These are phyloP conservation scores for Coleophoma eucalyptorum DNA, from an alignment of 2,329 filamentous ascomycete genomes.

Conservation along the genomic window DNA sequence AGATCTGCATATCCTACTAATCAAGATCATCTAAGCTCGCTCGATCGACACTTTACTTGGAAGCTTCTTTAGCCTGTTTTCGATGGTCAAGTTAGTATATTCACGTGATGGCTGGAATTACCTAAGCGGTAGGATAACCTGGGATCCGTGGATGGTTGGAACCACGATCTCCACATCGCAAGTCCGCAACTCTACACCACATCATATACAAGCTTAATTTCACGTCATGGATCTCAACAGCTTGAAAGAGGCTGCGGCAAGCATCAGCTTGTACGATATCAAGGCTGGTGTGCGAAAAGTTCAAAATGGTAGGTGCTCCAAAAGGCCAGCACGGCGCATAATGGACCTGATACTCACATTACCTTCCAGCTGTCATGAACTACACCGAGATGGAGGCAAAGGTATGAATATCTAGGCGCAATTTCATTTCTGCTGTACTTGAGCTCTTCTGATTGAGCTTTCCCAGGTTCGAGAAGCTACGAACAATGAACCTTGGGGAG, in stretches of 20 bases:
- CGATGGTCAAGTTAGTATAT: too few relatives aligned
- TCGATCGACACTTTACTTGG: too few relatives aligned
- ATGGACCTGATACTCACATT: conserved; percentile 20
- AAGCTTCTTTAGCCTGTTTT: too few relatives aligned
- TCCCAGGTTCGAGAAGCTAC: conserved; percentile 88
- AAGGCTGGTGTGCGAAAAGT: conserved; percentile 74
- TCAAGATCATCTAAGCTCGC: too few relatives aligned
- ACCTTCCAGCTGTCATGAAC: conserved; percentile 65
- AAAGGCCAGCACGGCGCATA: conserved; percentile 10
- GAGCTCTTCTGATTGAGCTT: conserved; percentile 5
- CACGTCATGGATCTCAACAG: conserved; percentile 61
- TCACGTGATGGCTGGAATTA: too few relatives aligned
- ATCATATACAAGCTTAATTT: too few relatives aligned
- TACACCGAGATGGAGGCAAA: conserved; percentile 73
- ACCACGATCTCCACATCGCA: too few relatives aligned
- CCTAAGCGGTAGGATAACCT: too few relatives aligned
- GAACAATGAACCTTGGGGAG: conserved; percentile 98
- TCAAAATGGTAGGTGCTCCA: conserved; percentile 61
- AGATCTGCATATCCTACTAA: too few relatives aligned
- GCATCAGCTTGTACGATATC: conserved; percentile 69
- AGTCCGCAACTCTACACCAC: too few relatives aligned
- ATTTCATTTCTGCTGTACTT: not conserved
- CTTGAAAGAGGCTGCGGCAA: conserved; percentile 68
- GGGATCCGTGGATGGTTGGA: too few relatives aligned
- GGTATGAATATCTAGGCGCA: conserved; percentile 30